phyloP scores from a whole-genome alignment of 2,329 filamentous ascomycete genomes.

The Sarocladium brachiariae region DNA sequence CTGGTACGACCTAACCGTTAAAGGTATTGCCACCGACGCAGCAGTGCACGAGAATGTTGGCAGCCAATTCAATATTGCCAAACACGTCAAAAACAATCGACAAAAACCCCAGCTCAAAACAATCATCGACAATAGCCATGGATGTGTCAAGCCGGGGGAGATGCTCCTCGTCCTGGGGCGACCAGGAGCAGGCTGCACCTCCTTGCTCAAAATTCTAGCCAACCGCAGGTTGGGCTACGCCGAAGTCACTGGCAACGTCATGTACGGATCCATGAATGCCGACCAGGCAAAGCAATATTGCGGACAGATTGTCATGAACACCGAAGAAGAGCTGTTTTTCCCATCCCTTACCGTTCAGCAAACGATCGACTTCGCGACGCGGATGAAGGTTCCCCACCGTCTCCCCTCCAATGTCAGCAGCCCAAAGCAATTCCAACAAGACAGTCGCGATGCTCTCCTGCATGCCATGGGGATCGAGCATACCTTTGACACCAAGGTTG shows the following conservation, averaged over 20 bases:
- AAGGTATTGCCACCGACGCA: too few species aligned
- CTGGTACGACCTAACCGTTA: too few species aligned
- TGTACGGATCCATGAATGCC: constrained; percentile 45
- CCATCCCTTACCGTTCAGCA: constrained; percentile 64
- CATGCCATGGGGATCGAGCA: constrained; percentile 56
- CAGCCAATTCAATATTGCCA: too few species aligned
- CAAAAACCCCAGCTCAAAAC: constrained; percentile 37
- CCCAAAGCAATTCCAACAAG: too few species aligned
- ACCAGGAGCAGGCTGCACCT: constrained; percentile 64
- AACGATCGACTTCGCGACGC: constrained; percentile 63
- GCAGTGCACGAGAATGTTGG: too few species aligned
- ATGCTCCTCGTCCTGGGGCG: constrained; percentile 63
- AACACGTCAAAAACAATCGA: background rate
- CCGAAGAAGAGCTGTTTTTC: constrained; percentile 59
- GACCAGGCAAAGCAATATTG: constrained; percentile 42
- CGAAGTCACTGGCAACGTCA: constrained; percentile 50
- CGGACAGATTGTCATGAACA: constrained; percentile 62
- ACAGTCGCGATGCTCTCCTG: constrained; percentile 29
- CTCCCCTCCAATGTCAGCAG: constrained; percentile 24
- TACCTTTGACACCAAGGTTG: constrained; percentile 66
- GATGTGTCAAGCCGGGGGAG: constrained; percentile 53
- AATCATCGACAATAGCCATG: constrained; percentile 55
- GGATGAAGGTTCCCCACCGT: constrained; percentile 47
- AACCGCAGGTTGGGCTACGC: constrained; percentile 57
- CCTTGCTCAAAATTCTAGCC: constrained; percentile 61